Percentiles rank a stretch among this genome's conserved stretches.
phyloP scores from a whole-genome alignment of 345 rosid species.

The Lumnitzera littorea region DNA sequence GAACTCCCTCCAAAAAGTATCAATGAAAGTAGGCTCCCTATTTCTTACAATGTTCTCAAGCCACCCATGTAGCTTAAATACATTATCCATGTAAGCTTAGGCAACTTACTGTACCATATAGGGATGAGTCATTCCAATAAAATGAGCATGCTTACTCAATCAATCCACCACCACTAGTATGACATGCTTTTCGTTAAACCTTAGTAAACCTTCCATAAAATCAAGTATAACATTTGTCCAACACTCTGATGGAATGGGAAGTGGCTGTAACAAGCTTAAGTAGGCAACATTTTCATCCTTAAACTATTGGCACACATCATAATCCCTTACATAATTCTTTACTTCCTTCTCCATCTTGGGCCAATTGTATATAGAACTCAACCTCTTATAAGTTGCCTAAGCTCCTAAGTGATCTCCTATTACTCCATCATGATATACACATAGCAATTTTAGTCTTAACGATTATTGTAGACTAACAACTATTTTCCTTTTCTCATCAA shows the following conservation, averaged over 20 bases:
- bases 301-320: neutral
- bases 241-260: neutral
- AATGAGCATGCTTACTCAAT: neutral
- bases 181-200: neutral
- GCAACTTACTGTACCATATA: neutral
- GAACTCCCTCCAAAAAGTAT: neutral
- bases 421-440: neutral
- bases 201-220: neutral
- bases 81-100: neutral
- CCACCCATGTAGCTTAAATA: neutral
- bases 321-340: neutral
- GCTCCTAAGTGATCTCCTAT: constrained; percentile 1
- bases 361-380: neutral
- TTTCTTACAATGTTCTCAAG: neutral
- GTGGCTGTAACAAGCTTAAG: neutral
- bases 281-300: no score
- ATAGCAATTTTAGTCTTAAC: neutral
- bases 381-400: neutral
- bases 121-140: neutral
- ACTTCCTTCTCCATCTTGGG: neutral
- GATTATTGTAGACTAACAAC: neutral
- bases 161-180: neutral
- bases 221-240: neutral
- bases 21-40: neutral
- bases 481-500: neutral